Percentiles rank a stretch among this genome's conserved stretches.
Evolutionary conservation across 306 rosid species (phyloP).

Genomic region (Lathyrus sativus): DNA sequence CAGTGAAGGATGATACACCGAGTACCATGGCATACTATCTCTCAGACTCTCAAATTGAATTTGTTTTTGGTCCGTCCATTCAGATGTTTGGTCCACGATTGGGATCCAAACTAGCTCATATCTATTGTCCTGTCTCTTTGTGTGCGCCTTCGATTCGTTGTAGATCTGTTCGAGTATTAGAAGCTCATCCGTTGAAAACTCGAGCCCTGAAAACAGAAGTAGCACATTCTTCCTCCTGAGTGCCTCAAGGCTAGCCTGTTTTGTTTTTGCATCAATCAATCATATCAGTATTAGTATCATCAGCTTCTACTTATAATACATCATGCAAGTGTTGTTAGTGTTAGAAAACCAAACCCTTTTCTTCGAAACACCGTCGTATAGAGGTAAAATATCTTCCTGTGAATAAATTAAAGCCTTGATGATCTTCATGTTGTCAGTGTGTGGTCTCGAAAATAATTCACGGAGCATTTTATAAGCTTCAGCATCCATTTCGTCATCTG

Average conservation of each 20-base stretch:
- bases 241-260: conserved; percentile 64
- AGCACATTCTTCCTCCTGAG: conserved; percentile 68
- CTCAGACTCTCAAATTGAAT: conserved; percentile 44
- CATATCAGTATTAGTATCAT: conserved; percentile 20
- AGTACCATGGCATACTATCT: conserved; percentile 57
- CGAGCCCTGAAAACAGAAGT: conserved; percentile 58
- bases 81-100: conserved; percentile 42
- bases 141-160: conserved; percentile 53
- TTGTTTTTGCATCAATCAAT: conserved; percentile 36
- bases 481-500: conserved; percentile 50
- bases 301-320: neutral
- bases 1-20: conserved; percentile 54
- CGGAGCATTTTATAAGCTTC: conserved; percentile 53
- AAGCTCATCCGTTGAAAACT: conserved; percentile 59
- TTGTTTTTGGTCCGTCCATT: conserved; percentile 44
- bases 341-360: conserved; percentile 53
- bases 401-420: conserved; percentile 60
- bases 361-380: conserved; percentile 56
- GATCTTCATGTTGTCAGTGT: conserved; percentile 62
- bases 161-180: conserved; percentile 65
- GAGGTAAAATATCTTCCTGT: conserved; percentile 56
- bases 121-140: conserved; percentile 41
- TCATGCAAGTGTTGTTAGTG: neutral
- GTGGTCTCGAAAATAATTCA: conserved; percentile 44
- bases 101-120: conserved; percentile 72